Base-by-base conservation (phyloP, 2,329 filamentous ascomycete genomes). In the Pseudocercospora fijiensis region DNA sequence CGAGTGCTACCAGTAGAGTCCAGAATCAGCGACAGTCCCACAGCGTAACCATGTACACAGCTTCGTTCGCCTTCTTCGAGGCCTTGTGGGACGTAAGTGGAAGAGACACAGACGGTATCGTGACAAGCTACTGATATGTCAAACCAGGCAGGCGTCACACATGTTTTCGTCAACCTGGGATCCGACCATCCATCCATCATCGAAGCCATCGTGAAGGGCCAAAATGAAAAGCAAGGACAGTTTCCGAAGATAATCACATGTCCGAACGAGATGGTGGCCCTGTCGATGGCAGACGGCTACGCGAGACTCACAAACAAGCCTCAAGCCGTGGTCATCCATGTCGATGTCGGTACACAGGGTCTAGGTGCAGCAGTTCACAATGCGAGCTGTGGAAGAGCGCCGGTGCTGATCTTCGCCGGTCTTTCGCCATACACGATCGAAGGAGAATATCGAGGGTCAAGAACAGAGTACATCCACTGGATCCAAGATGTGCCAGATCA, bases 401-500 rank as follows among this genome's bases (percentile, higher is more conserved):
- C 91, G 0, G 86, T 94, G 3, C 77, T 94, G 52, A 86, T 94
- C 61, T 93, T 94, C 70, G 90, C 90, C 1, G 90, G 90, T 4
- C 79, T 93, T 16, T 90, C 87, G 10, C 91, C 90, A 0, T 91
- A 87, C 73, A 93, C 90, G 0, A 83, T 88, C 28, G 89, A 92
- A 70, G 90, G 90, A 16, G 90, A 94, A 76, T 86, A 90, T 78
- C 84, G 88, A 0, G 90, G 90, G 11, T 88, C 84, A n/a, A 82
- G 90, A 60, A 92, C 90, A 1, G 91, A 94, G 76, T 93, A 91
- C 75, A 93, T 92, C 69, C 90, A 94, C 75, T 94, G 90, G 90
- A 89, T 93, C 30, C 90, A 94, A 72, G 90, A 94, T 76, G 88
- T 92, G 2, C 90, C 89, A 0, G 90, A 94, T 71, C 91, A 94